These are phyloP conservation scores for Tetracladium setigerum DNA, from an alignment of 495 filamentous ascomycete genomes.

Conservation along the genomic window DNA sequence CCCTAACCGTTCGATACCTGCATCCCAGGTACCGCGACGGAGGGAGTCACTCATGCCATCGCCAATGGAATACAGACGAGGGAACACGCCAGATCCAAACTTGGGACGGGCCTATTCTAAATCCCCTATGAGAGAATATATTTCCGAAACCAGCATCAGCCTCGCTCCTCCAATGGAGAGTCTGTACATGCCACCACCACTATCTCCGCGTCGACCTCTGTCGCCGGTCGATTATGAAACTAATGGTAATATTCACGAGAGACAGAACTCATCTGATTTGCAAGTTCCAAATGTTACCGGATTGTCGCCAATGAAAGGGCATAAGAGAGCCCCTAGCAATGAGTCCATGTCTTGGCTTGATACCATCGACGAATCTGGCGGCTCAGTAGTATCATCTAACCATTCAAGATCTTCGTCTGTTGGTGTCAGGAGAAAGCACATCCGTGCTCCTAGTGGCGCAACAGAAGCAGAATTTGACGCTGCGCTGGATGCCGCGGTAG, in stretches of 20 bases:
- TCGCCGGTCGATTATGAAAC: slow-evolving; percentile 33
- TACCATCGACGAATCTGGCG: slow-evolving; percentile 91
- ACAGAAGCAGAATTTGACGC: slow-evolving; percentile 94
- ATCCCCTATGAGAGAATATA: slow-evolving; percentile 30
- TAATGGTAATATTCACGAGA: slow-evolving; percentile 24
- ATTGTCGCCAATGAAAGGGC: slow-evolving; percentile 26
- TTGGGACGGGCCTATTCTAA: slow-evolving; percentile 39
- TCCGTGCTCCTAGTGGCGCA: slow-evolving; percentile 58
- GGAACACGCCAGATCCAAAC: slow-evolving; percentile 22
- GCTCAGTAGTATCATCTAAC: slow-evolving; percentile 70
- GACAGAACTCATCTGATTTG: slow-evolving; percentile 34
- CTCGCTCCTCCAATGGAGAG: slow-evolving; percentile 37
- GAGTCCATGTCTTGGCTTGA: slow-evolving; percentile 91
- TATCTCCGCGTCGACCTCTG: slow-evolving; percentile 49
- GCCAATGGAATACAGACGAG: slow-evolving; percentile 19
- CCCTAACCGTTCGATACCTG: slow-evolving; percentile 25
- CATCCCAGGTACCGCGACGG: slow-evolving; percentile 25
- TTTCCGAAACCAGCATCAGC: slow-evolving; percentile 28
- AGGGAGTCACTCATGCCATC: slow-evolving; percentile 25
- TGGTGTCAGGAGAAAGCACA: slow-evolving; percentile 55
- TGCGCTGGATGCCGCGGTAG: slow-evolving; percentile 89
- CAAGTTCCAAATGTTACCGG: slow-evolving; percentile 17
- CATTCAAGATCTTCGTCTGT: slow-evolving; percentile 71
- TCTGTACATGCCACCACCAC: slow-evolving; percentile 55
- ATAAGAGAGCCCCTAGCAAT: slow-evolving; percentile 52